Conservation (phyloP, 345 rosid genomes). For the Salix udensis region DNA sequence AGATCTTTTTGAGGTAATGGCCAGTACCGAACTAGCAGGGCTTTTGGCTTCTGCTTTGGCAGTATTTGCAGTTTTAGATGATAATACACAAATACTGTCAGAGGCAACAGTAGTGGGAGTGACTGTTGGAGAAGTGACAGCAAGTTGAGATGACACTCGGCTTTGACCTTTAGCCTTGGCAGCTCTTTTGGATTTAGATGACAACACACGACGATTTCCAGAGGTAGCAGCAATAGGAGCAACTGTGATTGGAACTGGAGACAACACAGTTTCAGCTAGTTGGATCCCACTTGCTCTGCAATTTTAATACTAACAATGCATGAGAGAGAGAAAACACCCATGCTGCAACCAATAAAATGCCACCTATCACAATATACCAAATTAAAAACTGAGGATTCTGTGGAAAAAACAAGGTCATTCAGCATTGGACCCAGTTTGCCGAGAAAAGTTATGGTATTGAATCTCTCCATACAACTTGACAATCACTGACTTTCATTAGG, state of each 20-base stretch:
- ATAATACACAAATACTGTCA: slow-evolving; percentile 24
- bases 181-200: slow-evolving; percentile 19
- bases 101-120: slow-evolving; percentile 17
- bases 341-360: background rate
- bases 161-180: slow-evolving; percentile 23
- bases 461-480: background rate
- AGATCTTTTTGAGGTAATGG: slow-evolving; percentile 7
- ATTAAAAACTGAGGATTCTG: background rate
- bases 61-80: slow-evolving; percentile 19
- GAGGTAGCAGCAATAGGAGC: slow-evolving; percentile 16
- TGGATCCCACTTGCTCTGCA: slow-evolving; percentile 47
- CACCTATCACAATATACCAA: background rate
- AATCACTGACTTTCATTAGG: slow-evolving; percentile 2
- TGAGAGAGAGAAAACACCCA: background rate
- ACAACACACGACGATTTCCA: slow-evolving; percentile 23
- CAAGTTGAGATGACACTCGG: slow-evolving; percentile 24
- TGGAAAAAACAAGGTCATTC: background rate
- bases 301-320: slow-evolving; percentile 8
- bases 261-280: slow-evolving; percentile 43
- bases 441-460: slow-evolving; percentile 1
- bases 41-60: slow-evolving; percentile 23
- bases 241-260: slow-evolving; percentile 9
- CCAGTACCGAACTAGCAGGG: slow-evolving; percentile 13
- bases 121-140: slow-evolving; percentile 13
- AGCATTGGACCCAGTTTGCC: slow-evolving; percentile 3